Evolutionary conservation across 371 early-diverging fungal species (phyloP).

Genomic region (Blakeslea trispora): DNA sequence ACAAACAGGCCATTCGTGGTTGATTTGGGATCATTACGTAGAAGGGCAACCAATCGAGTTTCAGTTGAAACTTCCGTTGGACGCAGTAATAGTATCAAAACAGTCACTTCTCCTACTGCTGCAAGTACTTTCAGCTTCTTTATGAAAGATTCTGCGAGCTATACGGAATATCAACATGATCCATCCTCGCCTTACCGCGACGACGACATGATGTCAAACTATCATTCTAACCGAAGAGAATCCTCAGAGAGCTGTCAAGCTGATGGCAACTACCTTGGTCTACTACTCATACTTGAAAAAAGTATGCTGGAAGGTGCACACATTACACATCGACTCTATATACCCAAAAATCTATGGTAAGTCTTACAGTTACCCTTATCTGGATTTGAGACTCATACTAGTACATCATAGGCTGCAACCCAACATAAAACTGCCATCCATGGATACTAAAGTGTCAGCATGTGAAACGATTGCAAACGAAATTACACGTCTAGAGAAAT

Average conservation of each 20-base stretch:
- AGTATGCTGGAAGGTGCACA: conserved; percentile 56
- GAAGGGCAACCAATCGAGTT: conserved; percentile 32
- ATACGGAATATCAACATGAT: conserved; percentile 3
- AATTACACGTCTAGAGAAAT: conserved; percentile 37
- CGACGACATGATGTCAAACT: neutral
- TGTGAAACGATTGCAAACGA: conserved; percentile 45
- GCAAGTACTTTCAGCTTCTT: conserved; percentile 14
- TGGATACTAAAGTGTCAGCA: conserved; percentile 58
- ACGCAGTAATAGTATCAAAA: conserved; percentile 16
- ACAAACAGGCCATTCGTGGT: conserved; percentile 13
- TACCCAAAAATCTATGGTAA: conserved; percentile 63
- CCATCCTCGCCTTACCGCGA: neutral
- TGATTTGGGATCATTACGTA: conserved; percentile 36
- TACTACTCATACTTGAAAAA: conserved; percentile 45
- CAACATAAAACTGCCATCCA: conserved; percentile 48
- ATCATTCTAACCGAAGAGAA: neutral
- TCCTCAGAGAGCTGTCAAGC: neutral
- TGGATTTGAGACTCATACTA: neutral
- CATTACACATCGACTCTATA: conserved; percentile 55
- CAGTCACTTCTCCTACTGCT: neutral
- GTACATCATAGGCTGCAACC: conserved; percentile 40
- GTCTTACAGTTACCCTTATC: too few species aligned
- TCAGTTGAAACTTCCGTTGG: conserved; percentile 37
- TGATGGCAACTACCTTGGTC: conserved; percentile 16
- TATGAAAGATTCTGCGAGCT: conserved; percentile 17